A percentile compares a stretch with the other conserved stretches of the same genome.
Evolutionary conservation across 1,139 yeast genomes (phyloP).

Genomic region (Nadsonia commutata): DNA sequence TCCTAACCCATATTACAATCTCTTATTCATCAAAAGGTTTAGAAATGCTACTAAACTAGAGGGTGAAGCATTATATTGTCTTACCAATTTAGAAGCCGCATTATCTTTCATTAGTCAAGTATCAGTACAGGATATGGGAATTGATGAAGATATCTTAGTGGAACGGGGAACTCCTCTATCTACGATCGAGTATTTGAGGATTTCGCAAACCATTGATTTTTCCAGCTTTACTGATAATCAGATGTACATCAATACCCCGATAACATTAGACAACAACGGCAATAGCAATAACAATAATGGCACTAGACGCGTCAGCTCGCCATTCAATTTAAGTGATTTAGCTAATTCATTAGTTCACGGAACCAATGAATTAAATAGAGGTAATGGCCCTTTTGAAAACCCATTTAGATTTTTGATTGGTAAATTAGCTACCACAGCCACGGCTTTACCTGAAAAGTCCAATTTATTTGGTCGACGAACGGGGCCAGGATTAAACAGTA

Average conservation of each 20-base stretch:
- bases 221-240: constrained; percentile 6
- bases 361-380: constrained; percentile 20
- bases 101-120: constrained; percentile 37
- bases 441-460: no score
- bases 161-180: background rate
- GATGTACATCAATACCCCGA: constrained; percentile 1
- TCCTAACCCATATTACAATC: constrained; percentile 33
- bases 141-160: constrained; percentile 8
- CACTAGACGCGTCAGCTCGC: constrained; percentile 4
- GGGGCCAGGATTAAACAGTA: no score
- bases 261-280: background rate
- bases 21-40: constrained; percentile 41
- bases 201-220: constrained; percentile 4
- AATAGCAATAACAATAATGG: constrained; percentile 2
- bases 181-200: background rate
- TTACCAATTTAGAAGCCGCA: constrained; percentile 54
- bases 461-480: no score
- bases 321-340: constrained; percentile 1
- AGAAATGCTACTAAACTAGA: constrained; percentile 31
- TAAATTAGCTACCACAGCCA: constrained; percentile 13
- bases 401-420: constrained; percentile 22
- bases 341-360: constrained; percentile 5
- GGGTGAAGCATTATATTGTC: constrained; percentile 42
- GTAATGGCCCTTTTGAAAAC: constrained; percentile 18
- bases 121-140: constrained; percentile 27